Evolutionary conservation across 2,329 filamentous ascomycete species (phyloP), one percentile per base, ranked within the genome.

Genomic region (Colletotrichum tamarilloi): DNA sequence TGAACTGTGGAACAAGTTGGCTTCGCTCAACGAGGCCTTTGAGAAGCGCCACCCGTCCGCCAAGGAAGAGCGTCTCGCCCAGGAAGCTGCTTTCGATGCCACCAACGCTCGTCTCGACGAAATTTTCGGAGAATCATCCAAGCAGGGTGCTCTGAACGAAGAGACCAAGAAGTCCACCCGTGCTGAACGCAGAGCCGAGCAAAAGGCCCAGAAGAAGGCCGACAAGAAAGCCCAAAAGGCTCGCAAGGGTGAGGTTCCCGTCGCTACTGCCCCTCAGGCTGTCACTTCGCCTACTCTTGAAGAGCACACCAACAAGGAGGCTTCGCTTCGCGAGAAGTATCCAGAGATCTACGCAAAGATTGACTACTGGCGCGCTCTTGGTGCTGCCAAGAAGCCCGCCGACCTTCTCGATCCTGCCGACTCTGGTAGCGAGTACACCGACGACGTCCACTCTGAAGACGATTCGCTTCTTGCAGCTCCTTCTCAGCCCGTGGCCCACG

Each of bases 131-230:
- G 32, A 72, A 11, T 7, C 68, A 16, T 57, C 46, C 19, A 56
- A 57, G 12, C 28, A 49, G 14, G 12, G 14, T 3, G 11, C 7
- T n/a, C 57, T 24, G 2, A 46, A 24, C 1, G 22, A 28, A 2
- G 16, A 35, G 8, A 12, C 49, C n/a, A 32, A 62, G n/a, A 35
- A 19, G 11, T 60, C 53, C n/a, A 69, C 30, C 55, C 68, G 63
- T 16, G 24, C 70, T 16, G 68, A 59, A 3, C 70, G 70, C 12
- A 62, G 70, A 59, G 55, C 70, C 16, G 59, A 72, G 6, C 63
- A 69, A 55, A 69, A 72, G 53, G 70, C 59, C 3, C 58, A 72
- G 42, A 72, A 69, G 42, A 63, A 72, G 53, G 70, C 66, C 28
- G 53, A 72, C 26, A 72, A 69, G 38, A 70, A 70, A 22, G 53